Evolutionary conservation across 2,329 filamentous ascomycete species (phyloP).

Genomic region (Neofusicoccum umdonicola): DNA sequence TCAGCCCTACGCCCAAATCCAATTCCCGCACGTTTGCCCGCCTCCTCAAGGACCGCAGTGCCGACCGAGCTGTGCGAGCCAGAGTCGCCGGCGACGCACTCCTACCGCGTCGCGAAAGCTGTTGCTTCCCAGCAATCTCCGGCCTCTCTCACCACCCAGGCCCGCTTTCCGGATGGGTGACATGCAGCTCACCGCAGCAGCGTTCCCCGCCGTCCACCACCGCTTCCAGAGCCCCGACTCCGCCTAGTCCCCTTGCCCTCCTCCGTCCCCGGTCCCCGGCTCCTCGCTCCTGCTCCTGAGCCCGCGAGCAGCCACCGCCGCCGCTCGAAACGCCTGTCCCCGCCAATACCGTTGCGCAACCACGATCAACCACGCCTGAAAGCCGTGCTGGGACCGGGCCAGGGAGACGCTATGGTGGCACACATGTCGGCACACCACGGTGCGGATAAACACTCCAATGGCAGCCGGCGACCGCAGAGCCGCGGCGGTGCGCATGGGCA

Average conservation of each 20-base stretch:
- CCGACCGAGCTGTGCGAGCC: conserved; percentile 5
- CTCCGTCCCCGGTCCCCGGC: neutral
- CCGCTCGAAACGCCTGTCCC: neutral
- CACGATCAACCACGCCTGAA: neutral
- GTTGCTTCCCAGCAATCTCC: neutral
- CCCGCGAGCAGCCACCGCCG: neutral
- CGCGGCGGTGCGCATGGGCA: neutral
- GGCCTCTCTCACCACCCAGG: conserved; percentile 11
- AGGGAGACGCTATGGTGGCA: conserved; percentile 11
- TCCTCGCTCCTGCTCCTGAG: too few relatives aligned
- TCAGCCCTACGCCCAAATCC: conserved; percentile 14
- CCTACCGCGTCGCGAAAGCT: neutral
- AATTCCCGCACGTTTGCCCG: neutral
- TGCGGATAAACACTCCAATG: conserved; percentile 14
- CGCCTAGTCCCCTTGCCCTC: neutral
- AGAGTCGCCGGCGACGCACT: neutral
- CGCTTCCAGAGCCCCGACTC: neutral
- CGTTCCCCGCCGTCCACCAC: conserved; percentile 9
- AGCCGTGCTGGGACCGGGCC: neutral
- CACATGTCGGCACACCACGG: conserved; percentile 13
- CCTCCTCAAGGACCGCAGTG: conserved; percentile 2
- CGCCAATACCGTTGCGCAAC: neutral
- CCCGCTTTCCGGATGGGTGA: conserved; percentile 17
- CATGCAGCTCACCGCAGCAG: conserved; percentile 15
- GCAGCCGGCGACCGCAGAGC: conserved; percentile 13